Percentiles rank a stretch among this genome's conserved stretches.
phyloP scores from a whole-genome alignment of 495 filamentous ascomycete species.

The Tuber microsphaerosporum region DNA sequence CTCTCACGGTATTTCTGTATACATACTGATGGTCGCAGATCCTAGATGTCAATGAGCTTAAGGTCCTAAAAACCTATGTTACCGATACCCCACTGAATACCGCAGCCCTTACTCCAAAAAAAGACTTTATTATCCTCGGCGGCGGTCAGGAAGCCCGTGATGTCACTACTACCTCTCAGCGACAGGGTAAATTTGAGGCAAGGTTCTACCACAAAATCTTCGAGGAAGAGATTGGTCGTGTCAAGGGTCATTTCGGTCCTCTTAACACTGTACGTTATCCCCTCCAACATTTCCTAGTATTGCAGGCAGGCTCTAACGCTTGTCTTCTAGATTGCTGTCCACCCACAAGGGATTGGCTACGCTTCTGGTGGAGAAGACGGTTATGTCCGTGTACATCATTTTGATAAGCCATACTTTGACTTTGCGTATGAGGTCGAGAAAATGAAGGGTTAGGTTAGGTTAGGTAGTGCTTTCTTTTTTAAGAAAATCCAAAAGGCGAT shows the following conservation, averaged over 20 bases:
- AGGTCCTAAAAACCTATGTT: constrained; percentile 82
- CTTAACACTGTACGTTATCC: constrained; percentile 54
- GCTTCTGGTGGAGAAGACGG: constrained; percentile 94
- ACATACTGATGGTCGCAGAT: constrained; percentile 50
- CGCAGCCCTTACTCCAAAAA: constrained; percentile 84
- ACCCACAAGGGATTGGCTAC: constrained; percentile 84
- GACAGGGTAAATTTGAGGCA: constrained; percentile 98
- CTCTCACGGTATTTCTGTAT: neutral
- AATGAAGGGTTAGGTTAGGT: constrained; percentile 43
- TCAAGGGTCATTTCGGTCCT: constrained; percentile 93
- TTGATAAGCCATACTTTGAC: constrained; percentile 96
- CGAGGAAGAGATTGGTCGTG: constrained; percentile 94
- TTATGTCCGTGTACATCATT: constrained; percentile 96
- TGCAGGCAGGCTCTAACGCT: neutral
- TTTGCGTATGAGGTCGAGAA: constrained; percentile 97
- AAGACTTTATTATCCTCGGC: constrained; percentile 93
- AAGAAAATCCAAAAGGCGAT: neutral
- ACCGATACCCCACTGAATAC: constrained; percentile 96
- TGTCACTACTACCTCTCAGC: constrained; percentile 86
- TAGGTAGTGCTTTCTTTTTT: constrained; percentile 21
- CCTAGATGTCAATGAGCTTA: constrained; percentile 71
- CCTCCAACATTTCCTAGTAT: constrained; percentile 9
- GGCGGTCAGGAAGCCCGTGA: constrained; percentile 98
- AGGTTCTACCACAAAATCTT: constrained; percentile 99
- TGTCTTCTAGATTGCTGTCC: constrained; percentile 58